phyloP scores from a whole-genome alignment of 148 eudicot species.

The Nepenthes gracilis region DNA sequence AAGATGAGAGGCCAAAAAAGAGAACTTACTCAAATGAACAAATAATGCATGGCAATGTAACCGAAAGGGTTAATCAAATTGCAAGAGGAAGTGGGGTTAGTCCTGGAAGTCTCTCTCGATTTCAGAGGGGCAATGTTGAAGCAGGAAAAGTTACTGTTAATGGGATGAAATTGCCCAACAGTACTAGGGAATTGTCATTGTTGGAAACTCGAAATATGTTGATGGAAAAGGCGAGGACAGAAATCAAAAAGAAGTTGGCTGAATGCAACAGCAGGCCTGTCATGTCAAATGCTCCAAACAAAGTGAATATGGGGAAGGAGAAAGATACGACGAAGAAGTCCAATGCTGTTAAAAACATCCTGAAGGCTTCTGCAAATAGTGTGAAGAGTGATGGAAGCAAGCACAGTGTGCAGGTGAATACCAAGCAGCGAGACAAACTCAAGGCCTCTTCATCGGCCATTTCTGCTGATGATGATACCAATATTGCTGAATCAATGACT shows the following conservation, averaged over 20 bases:
- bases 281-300: conserved; percentile 9
- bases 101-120: conserved; percentile 8
- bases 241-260: conserved; percentile 28
- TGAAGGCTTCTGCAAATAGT: conserved; percentile 9
- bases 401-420: neutral
- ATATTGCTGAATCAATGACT: conserved; percentile 14
- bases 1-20: conserved; percentile 24
- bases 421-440: neutral
- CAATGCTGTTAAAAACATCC: conserved; percentile 9
- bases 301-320: conserved; percentile 6
- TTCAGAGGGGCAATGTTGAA: conserved; percentile 5
- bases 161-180: conserved; percentile 8
- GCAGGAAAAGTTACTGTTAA: conserved; percentile 3
- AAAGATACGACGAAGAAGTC: conserved; percentile 8
- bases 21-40: conserved; percentile 16
- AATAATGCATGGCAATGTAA: conserved; percentile 10
- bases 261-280: conserved; percentile 14
- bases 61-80: conserved; percentile 9
- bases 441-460: conserved; percentile 2
- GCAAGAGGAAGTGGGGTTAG: conserved; percentile 9
- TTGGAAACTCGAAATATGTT: conserved; percentile 35
- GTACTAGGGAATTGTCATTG: conserved; percentile 22
- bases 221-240: conserved; percentile 36
- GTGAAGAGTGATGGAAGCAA: conserved; percentile 13
- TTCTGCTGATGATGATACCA: conserved; percentile 12